Conservation (phyloP, 2,329 filamentous ascomycete species). For the Trichoderma koningii region DNA sequence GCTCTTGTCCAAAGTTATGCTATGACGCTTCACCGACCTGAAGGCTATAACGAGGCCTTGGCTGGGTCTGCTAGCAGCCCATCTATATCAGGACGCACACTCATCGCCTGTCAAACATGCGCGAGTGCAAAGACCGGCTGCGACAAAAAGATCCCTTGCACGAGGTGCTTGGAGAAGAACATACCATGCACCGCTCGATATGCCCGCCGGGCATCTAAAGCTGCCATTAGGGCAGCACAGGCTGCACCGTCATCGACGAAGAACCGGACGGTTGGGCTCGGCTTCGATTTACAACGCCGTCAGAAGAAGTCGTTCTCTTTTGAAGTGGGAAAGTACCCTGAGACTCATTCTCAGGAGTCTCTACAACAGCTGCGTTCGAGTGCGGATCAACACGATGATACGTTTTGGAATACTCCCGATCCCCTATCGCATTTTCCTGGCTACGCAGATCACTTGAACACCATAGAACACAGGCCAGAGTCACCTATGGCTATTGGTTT, state of each 20-base stretch:
- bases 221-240: slow-evolving; percentile 48
- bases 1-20: not conserved
- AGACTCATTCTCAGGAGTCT: not conserved
- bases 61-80: not conserved
- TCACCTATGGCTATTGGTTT: not conserved
- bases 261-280: not conserved
- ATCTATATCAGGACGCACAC: slow-evolving; percentile 39
- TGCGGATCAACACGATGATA: not conserved
- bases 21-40: slow-evolving; percentile 2
- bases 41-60: not conserved
- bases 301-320: not conserved
- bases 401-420: not conserved
- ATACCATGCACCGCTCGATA: slow-evolving; percentile 48
- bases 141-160: slow-evolving; percentile 44
- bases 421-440: not conserved
- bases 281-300: not conserved
- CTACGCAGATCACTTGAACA: not conserved
- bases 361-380: not conserved
- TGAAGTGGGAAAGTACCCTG: not conserved
- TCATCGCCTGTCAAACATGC: slow-evolving; percentile 46
- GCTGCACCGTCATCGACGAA: slow-evolving; percentile 29
- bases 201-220: slow-evolving; percentile 54
- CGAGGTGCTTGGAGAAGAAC: slow-evolving; percentile 43
- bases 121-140: slow-evolving; percentile 45
- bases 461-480: not conserved